A percentile compares a stretch with the other conserved stretches of the same genome.
Conservation (phyloP, 1,284 basidiomycete species). For the Boletus calvinii region DNA sequence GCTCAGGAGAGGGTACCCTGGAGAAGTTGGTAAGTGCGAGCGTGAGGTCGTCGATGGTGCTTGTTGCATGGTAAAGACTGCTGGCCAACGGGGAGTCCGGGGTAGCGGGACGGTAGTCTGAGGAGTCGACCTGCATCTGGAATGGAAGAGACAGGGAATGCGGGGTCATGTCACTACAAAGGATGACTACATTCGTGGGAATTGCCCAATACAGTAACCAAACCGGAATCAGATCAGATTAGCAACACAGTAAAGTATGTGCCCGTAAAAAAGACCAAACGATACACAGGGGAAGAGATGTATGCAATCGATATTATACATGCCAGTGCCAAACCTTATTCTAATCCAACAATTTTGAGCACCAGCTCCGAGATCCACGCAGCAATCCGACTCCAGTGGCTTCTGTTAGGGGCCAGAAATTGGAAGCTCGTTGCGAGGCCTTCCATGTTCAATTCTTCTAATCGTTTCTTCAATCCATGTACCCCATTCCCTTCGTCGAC, state of each 20-base stretch:
- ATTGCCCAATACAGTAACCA: constrained; percentile 20
- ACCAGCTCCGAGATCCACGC: constrained; percentile 73
- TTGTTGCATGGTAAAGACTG: constrained; percentile 59
- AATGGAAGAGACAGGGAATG: constrained; percentile 3
- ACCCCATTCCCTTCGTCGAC: constrained; percentile 48
- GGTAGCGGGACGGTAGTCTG: constrained; percentile 35
- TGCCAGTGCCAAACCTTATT: constrained; percentile 19
- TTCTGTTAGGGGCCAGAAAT: constrained; percentile 60
- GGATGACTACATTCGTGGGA: constrained; percentile 20
- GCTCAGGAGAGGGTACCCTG: constrained; percentile 66
- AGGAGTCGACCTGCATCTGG: constrained; percentile 24
- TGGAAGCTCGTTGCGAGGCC: constrained; percentile 67
- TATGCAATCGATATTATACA: constrained; percentile 25
- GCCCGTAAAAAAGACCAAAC: constrained; percentile 4
- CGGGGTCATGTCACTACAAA: constrained; percentile 4
- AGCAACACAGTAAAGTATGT: constrained; percentile 19
- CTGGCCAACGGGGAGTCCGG: constrained; percentile 57
- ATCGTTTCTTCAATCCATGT: constrained; percentile 32
- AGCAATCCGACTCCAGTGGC: constrained; percentile 62
- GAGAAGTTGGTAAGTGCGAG: constrained; percentile 69
- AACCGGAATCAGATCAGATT: constrained; percentile 13
- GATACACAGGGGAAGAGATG: constrained; percentile 13
- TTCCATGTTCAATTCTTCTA: constrained; percentile 70
- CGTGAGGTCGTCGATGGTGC: constrained; percentile 76
- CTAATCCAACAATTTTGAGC: constrained; percentile 50